These are phyloP conservation scores for Vinca minor DNA, from an alignment of 257 asterid species.

Conservation along the genomic window DNA sequence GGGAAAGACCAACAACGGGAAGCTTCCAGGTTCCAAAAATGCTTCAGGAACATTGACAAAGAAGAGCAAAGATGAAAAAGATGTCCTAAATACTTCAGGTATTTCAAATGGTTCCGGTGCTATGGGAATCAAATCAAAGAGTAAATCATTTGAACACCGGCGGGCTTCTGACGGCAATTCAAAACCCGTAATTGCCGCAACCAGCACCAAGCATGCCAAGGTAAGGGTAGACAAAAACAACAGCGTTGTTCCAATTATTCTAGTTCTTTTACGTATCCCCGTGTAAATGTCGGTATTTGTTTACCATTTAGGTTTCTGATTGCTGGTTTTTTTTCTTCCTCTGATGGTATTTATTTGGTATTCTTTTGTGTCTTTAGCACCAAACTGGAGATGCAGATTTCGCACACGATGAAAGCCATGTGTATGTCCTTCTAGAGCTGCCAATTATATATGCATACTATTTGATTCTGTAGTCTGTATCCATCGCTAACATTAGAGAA, in stretches of 20 bases:
- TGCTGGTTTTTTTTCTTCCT: not conserved
- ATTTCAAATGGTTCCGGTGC: constrained; percentile 22
- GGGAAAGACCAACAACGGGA: constrained; percentile 23
- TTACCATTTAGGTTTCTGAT: constrained; percentile 6
- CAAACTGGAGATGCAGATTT: constrained; percentile 26
- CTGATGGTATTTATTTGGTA: constrained; percentile 9
- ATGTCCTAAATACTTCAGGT: constrained; percentile 15
- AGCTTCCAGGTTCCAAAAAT: constrained; percentile 19
- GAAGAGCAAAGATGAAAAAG: constrained; percentile 26
- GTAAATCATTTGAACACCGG: constrained; percentile 25
- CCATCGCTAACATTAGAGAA: not conserved
- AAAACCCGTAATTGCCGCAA: constrained; percentile 16
- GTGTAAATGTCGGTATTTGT: not conserved
- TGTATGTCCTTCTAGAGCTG: constrained; percentile 17
- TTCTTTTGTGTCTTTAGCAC: constrained; percentile 21
- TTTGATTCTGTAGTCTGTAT: not conserved
- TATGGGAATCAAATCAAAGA: constrained; percentile 18
- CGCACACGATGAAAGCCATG: constrained; percentile 21
- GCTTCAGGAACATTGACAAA: constrained; percentile 12
- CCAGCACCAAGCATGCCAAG: constrained; percentile 18
- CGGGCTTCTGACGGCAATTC: constrained; percentile 19
- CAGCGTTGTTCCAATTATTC: not conserved
- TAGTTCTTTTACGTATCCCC: not conserved
- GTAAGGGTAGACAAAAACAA: constrained; percentile 14
- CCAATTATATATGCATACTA: not conserved